Evolutionary conservation across 2,329 filamentous ascomycete genomes (phyloP), one percentile per base, ranked within the genome.

Genomic region (Diplodia mutila): DNA sequence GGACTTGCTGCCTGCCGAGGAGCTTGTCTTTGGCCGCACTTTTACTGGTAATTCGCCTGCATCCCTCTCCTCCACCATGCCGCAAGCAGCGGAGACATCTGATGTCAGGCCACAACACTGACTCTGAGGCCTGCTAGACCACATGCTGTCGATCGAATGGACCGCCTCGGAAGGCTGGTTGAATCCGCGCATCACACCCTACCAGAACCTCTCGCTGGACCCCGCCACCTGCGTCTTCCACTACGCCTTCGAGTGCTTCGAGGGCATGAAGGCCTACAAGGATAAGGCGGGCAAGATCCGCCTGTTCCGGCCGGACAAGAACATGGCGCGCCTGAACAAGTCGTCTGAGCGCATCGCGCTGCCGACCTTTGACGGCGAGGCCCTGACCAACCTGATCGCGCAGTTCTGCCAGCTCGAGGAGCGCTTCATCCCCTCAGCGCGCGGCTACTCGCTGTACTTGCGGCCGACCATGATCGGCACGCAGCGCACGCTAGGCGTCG

Each of bases 231-330:
- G 94, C 82, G 95, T 98, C 70, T 94, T 99, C 83, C 95, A 99
- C 86, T 99, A 99, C 81, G 95, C 93, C 59, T 98, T 98, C 77
- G 92, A 96, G 81, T 95, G 91, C 80, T 99, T 99, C 81, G 95
- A 99, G 84, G 95, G 95, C 73, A 97, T 98, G 93, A 99, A 99
- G 85, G 95, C 95, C 69, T 99, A 99, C 86, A 96, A 94, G 81
- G 93, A 97, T 82, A 88, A 86, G 75, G 78, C 87, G 52, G 92
- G 92, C 73, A 83, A 89, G 69, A 87, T 97, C 73, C 90, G 94
- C 66, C 85, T 99, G 66, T 99, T 99, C 86, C 89, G 95, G 39
- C 95, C 95, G 2, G 91, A 97, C 79, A 95, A 89, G 86, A 99
- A 99, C 85, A 98, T 98, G 94, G 89, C 85, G 71, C 91, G 95